Evolutionary conservation across 2,329 filamentous ascomycete species (phyloP), one percentile per base, ranked within the genome.

Genomic region (Aureobasidium sp.): DNA sequence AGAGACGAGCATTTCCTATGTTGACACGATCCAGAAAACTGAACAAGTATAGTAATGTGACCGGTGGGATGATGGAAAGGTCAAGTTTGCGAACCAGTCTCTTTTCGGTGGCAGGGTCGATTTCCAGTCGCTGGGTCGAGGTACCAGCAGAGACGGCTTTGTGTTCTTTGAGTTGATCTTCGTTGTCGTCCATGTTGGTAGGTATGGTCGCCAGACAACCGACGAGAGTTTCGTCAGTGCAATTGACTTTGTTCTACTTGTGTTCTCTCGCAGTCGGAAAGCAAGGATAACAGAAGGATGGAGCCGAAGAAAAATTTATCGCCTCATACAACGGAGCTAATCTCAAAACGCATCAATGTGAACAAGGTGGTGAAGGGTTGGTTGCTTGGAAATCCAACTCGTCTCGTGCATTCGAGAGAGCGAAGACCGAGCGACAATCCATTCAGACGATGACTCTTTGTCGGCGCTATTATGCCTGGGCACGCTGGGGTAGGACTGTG

Each of bases 21-120:
- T 65, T 65, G 52, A 69, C 66, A 63, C 88, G 79, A 70, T 91
- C 89, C 12, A 92, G 75, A 70, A 91, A 92, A 67, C 85, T 88
- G 67, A 91, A 85, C 15, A 91, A 78, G 70, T 92, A 93, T 17
- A 89, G 73, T 6, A 82, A 71, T 82, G 88, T 88, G 9, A 89
- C 78, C 22, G 89, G 76, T 2, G 87, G 87, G n/a, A 89, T 79
- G 33, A 90, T 78, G 68, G 82, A 78, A 15, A 78, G 64, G 71
- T 90, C 87, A 39, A 90, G 73, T 72, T 88, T 89, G 61, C 83
- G 78, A 47, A 89, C 76, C 24, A 90, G 76, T 65, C 78, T 80
- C 44, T 57, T 58, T 29, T 62, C 52, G 7, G 44, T 22, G 22
- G 11, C 52, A 15, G 60, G 44, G 14, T 62, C 60, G n/a, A 62